These are phyloP conservation scores for Lachancea thermotolerans DNA, from an alignment of 805 yeast species.

Conservation along the genomic window DNA sequence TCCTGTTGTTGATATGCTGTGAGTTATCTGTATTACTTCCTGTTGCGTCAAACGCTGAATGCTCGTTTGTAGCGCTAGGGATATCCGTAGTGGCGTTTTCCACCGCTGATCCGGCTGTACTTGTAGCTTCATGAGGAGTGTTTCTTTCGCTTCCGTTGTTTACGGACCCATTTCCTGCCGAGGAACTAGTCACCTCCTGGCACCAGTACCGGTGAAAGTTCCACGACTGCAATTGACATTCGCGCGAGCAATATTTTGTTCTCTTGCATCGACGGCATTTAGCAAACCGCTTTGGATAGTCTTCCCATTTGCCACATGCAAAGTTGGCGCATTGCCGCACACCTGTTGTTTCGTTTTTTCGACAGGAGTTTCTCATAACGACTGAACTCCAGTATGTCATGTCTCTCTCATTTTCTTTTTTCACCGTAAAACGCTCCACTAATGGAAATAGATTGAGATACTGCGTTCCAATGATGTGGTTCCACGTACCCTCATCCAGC, in stretches of 20 bases:
- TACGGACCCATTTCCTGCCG: constrained; percentile 3
- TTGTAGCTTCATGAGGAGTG: constrained; percentile 4
- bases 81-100: constrained; percentile 1
- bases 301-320: constrained; percentile 93
- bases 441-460: constrained; percentile 76
- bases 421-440: constrained; percentile 82
- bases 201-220: constrained; percentile 94
- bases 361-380: constrained; percentile 92
- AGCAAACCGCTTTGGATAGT: constrained; percentile 82
- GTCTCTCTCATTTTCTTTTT: constrained; percentile 59
- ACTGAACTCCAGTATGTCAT: constrained; percentile 96
- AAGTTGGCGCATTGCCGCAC: constrained; percentile 92
- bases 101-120: background rate
- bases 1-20: background rate
- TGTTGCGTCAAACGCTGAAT: constrained; percentile 1
- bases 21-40: constrained; percentile 1
- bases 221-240: constrained; percentile 91
- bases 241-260: constrained; percentile 89
- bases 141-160: constrained; percentile 3
- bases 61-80: constrained; percentile 2
- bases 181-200: constrained; percentile 38
- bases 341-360: constrained; percentile 81
- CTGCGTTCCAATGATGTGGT: constrained; percentile 35
- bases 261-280: constrained; percentile 92
- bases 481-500: constrained; percentile 20